Percentiles rank a stretch among this genome's conserved stretches.
Conservation (phyloP, 768 basidiomycete species). For the Leccinellum luteum region DNA sequence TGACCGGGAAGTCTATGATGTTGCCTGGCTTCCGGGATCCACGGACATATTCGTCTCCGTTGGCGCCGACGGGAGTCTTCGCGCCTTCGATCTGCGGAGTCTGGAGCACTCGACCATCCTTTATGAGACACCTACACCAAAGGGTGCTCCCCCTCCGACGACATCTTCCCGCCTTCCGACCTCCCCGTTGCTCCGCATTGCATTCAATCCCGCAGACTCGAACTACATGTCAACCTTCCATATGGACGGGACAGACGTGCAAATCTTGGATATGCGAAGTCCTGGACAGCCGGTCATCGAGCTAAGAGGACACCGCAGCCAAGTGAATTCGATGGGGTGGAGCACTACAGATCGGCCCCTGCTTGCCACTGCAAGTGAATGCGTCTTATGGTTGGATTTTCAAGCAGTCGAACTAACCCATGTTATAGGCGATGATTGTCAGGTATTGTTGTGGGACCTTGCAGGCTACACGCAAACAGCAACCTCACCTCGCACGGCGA, state of each 20-base stretch:
- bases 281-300: slow-evolving; percentile 96
- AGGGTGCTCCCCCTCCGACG: slow-evolving; percentile 60
- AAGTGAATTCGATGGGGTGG: slow-evolving; percentile 90
- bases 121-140: slow-evolving; percentile 88
- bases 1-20: slow-evolving; percentile 94
- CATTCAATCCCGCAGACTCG: slow-evolving; percentile 87
- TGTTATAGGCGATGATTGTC: slow-evolving; percentile 81
- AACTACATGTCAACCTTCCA: slow-evolving; percentile 98
- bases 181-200: slow-evolving; percentile 80
- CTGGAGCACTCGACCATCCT: slow-evolving; percentile 98
- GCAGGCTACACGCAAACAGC: slow-evolving; percentile 57
- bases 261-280: slow-evolving; percentile 95
- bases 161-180: slow-evolving; percentile 67
- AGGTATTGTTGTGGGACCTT: slow-evolving; percentile 92
- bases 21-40: slow-evolving; percentile 96
- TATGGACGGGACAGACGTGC: slow-evolving; percentile 84
- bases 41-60: slow-evolving; percentile 98
- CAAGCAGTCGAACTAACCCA: background rate
- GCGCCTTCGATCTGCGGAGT: slow-evolving; percentile 94
- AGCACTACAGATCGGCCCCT: slow-evolving; percentile 80
- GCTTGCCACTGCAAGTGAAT: slow-evolving; percentile 81
- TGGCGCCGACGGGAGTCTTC: slow-evolving; percentile 93
- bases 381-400: background rate
- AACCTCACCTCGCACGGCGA: slow-evolving; percentile 65
- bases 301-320: slow-evolving; percentile 75